These are phyloP conservation scores for Geotrichum aggregatum DNA, from an alignment of 1,139 yeast genomes.

Conservation along the genomic window DNA sequence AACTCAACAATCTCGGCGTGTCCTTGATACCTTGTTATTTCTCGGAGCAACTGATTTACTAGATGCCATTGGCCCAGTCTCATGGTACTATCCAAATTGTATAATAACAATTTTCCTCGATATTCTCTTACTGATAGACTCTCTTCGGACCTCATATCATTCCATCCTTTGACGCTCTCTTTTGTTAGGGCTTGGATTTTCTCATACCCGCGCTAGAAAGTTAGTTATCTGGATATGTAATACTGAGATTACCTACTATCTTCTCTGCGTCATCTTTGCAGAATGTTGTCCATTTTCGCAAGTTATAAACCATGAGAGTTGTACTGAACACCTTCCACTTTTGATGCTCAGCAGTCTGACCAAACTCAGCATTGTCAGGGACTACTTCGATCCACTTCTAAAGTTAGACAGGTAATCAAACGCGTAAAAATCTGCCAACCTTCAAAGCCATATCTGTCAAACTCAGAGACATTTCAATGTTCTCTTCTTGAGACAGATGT, in stretches of 20 bases:
- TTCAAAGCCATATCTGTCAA: conserved; percentile 13
- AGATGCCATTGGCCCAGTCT: conserved; percentile 15
- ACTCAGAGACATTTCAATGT: conserved; percentile 9
- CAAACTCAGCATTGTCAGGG: neutral
- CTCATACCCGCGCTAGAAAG: conserved; percentile 10
- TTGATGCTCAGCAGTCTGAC: conserved; percentile 5
- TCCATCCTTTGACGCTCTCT: neutral
- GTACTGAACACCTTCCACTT: conserved; percentile 15
- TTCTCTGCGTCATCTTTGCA: neutral
- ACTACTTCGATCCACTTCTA: conserved; percentile 17
- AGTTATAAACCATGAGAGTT: conserved; percentile 11
- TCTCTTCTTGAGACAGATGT: conserved; percentile 17
- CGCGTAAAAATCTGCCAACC: conserved; percentile 1
- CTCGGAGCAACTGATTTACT: conserved; percentile 10
- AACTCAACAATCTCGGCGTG: conserved; percentile 11
- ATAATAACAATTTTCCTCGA: conserved; percentile 18
- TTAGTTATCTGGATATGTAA: neutral
- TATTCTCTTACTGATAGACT: conserved; percentile 1
- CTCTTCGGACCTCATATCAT: neutral
- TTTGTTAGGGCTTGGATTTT: conserved; percentile 11
- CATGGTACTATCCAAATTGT: conserved; percentile 20
- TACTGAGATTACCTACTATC: conserved; percentile 1
- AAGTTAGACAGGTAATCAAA: neutral
- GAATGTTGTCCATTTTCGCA: conserved; percentile 7
- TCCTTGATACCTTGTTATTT: conserved; percentile 5